phyloP scores from a whole-genome alignment of 768 basidiomycete genomes.

The Gelatoporia subvermispora region DNA sequence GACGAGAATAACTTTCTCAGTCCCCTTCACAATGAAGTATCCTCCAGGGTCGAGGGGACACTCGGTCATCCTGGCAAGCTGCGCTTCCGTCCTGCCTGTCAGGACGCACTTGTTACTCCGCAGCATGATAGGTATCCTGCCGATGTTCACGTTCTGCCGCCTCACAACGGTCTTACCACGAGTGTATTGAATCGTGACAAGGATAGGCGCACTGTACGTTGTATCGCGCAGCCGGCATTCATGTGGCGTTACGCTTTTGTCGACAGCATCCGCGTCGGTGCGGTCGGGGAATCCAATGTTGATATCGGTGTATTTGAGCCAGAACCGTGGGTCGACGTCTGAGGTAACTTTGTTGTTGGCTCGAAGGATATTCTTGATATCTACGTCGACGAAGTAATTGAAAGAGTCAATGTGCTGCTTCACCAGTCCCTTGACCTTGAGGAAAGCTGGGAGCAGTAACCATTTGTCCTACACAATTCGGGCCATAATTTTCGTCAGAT shows the following conservation, averaged over 20 bases:
- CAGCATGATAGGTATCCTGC: conserved; percentile 93
- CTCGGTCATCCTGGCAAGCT: conserved; percentile 92
- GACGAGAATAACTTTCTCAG: conserved; percentile 98
- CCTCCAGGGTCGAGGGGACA: conserved; percentile 99
- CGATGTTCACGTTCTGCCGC: conserved; percentile 79
- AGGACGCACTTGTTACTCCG: conserved; percentile 93
- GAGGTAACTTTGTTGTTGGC: conserved; percentile 93
- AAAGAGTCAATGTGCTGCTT: conserved; percentile 99
- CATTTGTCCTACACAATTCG: conserved; percentile 80
- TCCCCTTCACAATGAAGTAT: conserved; percentile 98
- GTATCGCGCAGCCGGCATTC: conserved; percentile 96
- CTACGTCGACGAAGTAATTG: conserved; percentile 97
- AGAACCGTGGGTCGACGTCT: conserved; percentile 94
- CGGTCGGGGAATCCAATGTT: conserved; percentile 89
- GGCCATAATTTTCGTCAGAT: conserved; percentile 4
- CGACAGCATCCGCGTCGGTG: conserved; percentile 73
- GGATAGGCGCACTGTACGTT: conserved; percentile 89
- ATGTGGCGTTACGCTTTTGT: conserved; percentile 87
- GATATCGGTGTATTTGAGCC: conserved; percentile 95
- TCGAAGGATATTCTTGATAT: conserved; percentile 94
- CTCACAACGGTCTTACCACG: conserved; percentile 86
- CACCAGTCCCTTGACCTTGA: conserved; percentile 96
- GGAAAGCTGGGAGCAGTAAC: conserved; percentile 92
- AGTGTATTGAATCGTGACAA: conserved; percentile 93
- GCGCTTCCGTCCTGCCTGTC: conserved; percentile 66